Conservation (phyloP, 345 rosid species). For the Pugionium dolabratum region DNA sequence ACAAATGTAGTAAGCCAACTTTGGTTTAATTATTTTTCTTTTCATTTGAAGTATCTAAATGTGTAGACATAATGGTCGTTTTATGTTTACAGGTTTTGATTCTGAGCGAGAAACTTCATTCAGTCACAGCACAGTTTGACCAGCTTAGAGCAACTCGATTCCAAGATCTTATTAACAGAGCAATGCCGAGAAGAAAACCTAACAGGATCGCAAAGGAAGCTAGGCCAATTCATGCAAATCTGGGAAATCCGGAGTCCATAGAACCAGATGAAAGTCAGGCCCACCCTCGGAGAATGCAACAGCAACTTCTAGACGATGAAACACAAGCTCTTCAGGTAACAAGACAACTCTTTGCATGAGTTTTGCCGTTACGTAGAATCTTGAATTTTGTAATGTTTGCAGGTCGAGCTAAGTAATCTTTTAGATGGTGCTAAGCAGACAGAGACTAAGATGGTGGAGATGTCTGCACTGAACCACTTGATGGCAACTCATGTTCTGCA, state of each 20-base stretch:
- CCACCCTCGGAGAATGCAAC: conserved; percentile 49
- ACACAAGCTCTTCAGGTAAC: conserved; percentile 91
- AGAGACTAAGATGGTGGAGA: conserved; percentile 97
- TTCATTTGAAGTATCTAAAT: not conserved
- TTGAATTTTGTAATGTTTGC: conserved; percentile 34
- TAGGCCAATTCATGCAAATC: conserved; percentile 42
- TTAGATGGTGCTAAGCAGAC: conserved; percentile 86
- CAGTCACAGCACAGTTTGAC: conserved; percentile 78
- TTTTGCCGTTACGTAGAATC: conserved; percentile 12
- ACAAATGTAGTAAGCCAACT: conserved; percentile 26
- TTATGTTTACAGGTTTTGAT: conserved; percentile 49
- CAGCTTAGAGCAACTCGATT: conserved; percentile 84
- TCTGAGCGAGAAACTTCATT: conserved; percentile 89
- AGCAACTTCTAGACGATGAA: conserved; percentile 82
- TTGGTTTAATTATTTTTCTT: not conserved
- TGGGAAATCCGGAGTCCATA: conserved; percentile 42
- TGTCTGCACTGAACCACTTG: conserved; percentile 94
- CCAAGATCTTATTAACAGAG: conserved; percentile 81
- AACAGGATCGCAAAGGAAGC: conserved; percentile 48
- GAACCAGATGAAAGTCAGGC: conserved; percentile 53
- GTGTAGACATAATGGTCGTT: conserved; percentile 1
- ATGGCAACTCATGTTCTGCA: conserved; percentile 95
- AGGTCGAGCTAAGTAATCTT: conserved; percentile 85
- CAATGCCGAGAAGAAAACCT: conserved; percentile 75
- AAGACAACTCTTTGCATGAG: conserved; percentile 17